Percentiles rank a stretch among this genome's conserved stretches.
Conservation (phyloP, 345 rosid genomes). For the Passiflora organensis region DNA sequence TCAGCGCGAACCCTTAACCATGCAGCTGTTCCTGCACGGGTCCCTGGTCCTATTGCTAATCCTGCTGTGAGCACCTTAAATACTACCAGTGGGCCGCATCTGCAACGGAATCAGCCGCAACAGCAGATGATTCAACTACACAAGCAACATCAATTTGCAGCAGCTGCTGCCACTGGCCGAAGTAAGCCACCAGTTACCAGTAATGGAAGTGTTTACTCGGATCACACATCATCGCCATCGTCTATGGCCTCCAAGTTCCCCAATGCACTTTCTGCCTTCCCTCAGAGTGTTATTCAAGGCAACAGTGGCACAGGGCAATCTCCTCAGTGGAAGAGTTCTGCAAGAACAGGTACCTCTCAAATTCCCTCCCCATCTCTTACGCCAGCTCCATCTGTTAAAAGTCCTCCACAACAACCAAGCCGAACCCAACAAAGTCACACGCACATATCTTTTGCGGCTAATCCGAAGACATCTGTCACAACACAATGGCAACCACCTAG, state of each 20-base stretch:
- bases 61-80: slow-evolving; percentile 25
- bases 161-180: slow-evolving; percentile 54
- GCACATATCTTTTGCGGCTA: slow-evolving; percentile 74
- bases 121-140: slow-evolving; percentile 64
- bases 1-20: slow-evolving; percentile 58
- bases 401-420: slow-evolving; percentile 60
- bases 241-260: slow-evolving; percentile 57
- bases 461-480: slow-evolving; percentile 42
- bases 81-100: slow-evolving; percentile 37
- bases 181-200: slow-evolving; percentile 55
- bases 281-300: slow-evolving; percentile 71
- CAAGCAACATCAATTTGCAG: slow-evolving; percentile 58
- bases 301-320: slow-evolving; percentile 56
- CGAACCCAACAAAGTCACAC: slow-evolving; percentile 59
- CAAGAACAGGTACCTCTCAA: slow-evolving; percentile 50
- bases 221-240: slow-evolving; percentile 50
- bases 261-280: slow-evolving; percentile 49
- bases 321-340: slow-evolving; percentile 82
- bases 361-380: slow-evolving; percentile 50
- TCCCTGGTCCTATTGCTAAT: slow-evolving; percentile 42
- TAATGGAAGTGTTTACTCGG: slow-evolving; percentile 59
- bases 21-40: slow-evolving; percentile 47
- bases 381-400: slow-evolving; percentile 51
- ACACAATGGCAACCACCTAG: slow-evolving; percentile 50
- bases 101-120: slow-evolving; percentile 43